These are phyloP conservation scores for Taphrina betulina DNA, from an alignment of 1,139 yeast genomes.

Conservation along the genomic window DNA sequence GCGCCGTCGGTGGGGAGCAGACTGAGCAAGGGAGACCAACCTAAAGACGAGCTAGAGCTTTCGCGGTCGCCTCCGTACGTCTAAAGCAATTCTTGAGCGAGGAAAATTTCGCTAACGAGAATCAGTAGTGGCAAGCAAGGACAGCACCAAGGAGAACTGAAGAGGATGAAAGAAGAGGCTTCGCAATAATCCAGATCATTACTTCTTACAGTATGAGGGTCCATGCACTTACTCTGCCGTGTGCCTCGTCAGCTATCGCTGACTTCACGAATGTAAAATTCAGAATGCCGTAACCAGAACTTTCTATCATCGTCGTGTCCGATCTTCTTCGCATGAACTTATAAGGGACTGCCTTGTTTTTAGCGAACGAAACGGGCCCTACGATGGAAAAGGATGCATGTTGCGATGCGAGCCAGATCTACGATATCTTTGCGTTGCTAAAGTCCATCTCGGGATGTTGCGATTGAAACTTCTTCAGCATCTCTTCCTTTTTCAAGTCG, in stretches of 20 bases:
- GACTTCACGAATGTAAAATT: too few relatives aligned
- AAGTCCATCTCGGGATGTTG: constrained; percentile 52
- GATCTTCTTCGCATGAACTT: too few relatives aligned
- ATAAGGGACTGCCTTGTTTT: too few relatives aligned
- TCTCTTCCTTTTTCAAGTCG: constrained; percentile 45
- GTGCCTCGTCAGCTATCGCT: too few relatives aligned
- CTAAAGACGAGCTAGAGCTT: constrained; percentile 21
- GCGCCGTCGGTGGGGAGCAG: constrained; percentile 6
- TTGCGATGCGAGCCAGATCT: too few relatives aligned
- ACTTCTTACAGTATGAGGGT: background rate
- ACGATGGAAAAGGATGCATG: too few relatives aligned
- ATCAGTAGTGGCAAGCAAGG: constrained; percentile 16
- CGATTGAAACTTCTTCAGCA: constrained; percentile 46
- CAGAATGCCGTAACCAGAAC: too few relatives aligned
- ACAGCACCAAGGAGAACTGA: constrained; percentile 8
- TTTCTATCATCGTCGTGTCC: too few relatives aligned
- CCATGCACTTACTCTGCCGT: too few relatives aligned
- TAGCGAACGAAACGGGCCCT: too few relatives aligned
- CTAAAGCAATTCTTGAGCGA: background rate
- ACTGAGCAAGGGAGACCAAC: background rate
- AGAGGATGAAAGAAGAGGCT: constrained; percentile 15
- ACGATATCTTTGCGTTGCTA: constrained; percentile 37
- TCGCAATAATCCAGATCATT: background rate
- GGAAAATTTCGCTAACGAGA: background rate
- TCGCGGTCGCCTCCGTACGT: constrained; percentile 13